These are phyloP conservation scores for Teunomyces atbi DNA, from an alignment of 805 yeast genomes.

Conservation along the genomic window DNA sequence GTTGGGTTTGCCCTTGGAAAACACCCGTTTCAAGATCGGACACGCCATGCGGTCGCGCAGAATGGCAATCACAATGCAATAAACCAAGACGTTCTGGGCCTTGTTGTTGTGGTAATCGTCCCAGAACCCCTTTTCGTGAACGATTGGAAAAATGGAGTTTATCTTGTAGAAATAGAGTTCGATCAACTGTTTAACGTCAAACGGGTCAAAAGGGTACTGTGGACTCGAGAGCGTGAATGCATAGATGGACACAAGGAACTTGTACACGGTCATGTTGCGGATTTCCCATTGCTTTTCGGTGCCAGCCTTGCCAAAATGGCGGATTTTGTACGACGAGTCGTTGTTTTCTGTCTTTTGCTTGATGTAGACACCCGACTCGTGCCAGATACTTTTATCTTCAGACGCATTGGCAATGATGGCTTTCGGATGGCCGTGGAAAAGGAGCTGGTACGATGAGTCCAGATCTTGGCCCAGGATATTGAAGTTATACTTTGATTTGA, in stretches of 20 bases:
- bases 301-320: slow-evolving; percentile 10
- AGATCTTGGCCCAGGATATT: slow-evolving; percentile 19
- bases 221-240: slow-evolving; percentile 30
- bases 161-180: slow-evolving; percentile 31
- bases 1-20: slow-evolving; percentile 11
- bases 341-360: slow-evolving; percentile 9
- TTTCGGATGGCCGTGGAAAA: slow-evolving; percentile 26
- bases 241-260: slow-evolving; percentile 21
- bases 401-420: slow-evolving; percentile 19
- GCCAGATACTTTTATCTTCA: slow-evolving; percentile 21
- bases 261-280: slow-evolving; percentile 12
- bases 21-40: slow-evolving; percentile 22
- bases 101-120: slow-evolving; percentile 18
- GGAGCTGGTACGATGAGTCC: slow-evolving; percentile 20
- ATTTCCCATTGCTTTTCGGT: slow-evolving; percentile 14
- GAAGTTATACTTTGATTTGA: slow-evolving; percentile 23
- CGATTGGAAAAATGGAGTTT: slow-evolving; percentile 33
- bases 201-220: slow-evolving; percentile 17
- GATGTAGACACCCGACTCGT: slow-evolving; percentile 25
- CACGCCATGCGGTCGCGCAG: slow-evolving; percentile 26
- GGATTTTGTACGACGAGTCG: slow-evolving; percentile 7
- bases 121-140: slow-evolving; percentile 29
- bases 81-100: slow-evolving; percentile 21
- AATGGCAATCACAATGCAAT: slow-evolving; percentile 27
- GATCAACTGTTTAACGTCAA: slow-evolving; percentile 20